Percentiles rank a stretch among this genome's conserved stretches.
Conservation (phyloP, 768 basidiomycete species). For the Boletus sp. region DNA sequence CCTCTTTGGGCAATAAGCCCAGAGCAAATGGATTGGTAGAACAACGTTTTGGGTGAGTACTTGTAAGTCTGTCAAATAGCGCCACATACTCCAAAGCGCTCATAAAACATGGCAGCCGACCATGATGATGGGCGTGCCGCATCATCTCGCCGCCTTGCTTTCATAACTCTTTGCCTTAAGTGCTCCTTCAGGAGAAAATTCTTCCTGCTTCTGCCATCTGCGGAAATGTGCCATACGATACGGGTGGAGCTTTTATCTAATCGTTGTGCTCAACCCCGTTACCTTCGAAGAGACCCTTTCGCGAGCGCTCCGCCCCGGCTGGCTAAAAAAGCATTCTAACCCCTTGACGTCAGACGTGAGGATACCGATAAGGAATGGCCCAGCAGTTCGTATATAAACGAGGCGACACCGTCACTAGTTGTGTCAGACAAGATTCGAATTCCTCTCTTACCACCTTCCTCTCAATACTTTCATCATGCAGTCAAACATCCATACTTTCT, state of each 20-base stretch:
- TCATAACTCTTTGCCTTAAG: not conserved
- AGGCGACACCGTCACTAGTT: not conserved
- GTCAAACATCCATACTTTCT: slow-evolving; percentile 37
- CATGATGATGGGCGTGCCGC: not conserved
- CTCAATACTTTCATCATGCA: slow-evolving; percentile 18
- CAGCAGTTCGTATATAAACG: slow-evolving; percentile 23
- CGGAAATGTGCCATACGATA: not conserved
- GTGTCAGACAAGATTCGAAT: slow-evolving; percentile 16
- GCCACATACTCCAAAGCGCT: slow-evolving; percentile 4
- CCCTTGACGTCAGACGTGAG: slow-evolving; percentile 32
- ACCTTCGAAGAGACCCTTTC: not conserved
- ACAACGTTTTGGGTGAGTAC: not conserved
- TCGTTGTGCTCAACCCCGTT: slow-evolving; percentile 4
- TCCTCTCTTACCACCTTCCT: not conserved
- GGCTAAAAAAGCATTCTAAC: slow-evolving; percentile 5
- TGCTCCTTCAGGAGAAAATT: not conserved
- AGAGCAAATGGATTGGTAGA: not conserved
- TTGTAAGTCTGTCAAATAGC: not conserved
- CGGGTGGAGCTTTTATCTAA: slow-evolving; percentile 13
- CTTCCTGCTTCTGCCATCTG: not conserved
- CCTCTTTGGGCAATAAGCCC: slow-evolving; percentile 11
- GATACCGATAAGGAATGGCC: slow-evolving; percentile 4
- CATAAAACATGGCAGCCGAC: not conserved
- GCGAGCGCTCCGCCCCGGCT: not conserved
- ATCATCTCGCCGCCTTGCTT: not conserved